These are phyloP conservation scores for Vigna angularis DNA, from an alignment of 306 rosid genomes.

Conservation along the genomic window DNA sequence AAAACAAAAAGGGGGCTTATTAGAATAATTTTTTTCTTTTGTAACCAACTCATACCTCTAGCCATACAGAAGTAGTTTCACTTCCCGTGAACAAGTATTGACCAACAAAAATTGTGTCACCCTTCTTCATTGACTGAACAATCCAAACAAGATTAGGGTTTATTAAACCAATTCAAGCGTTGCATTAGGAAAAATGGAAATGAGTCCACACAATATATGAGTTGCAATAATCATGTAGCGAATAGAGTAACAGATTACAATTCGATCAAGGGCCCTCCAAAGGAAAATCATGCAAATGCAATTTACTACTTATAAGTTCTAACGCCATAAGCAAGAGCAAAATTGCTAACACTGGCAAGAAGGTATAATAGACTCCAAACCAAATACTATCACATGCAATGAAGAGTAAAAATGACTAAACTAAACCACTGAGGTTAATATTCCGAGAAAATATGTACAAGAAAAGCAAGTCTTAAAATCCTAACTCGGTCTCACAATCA, in stretches of 20 bases:
- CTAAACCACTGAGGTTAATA: not conserved
- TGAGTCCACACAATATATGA: not conserved
- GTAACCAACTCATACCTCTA: slow-evolving; percentile 65
- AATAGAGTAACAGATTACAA: not conserved
- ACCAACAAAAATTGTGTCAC: slow-evolving; percentile 97
- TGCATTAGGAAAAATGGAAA: not conserved
- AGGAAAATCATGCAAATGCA: not conserved
- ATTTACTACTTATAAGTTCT: not conserved
- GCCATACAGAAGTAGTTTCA: slow-evolving; percentile 98
- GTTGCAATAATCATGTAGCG: not conserved
- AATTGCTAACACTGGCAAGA: not conserved
- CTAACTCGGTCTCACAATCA: too few relatives aligned
- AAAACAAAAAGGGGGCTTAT: not conserved
- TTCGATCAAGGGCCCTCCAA: not conserved
- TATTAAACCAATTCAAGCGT: slow-evolving; percentile 21
- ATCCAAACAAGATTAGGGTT: slow-evolving; percentile 35
- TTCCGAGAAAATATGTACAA: not conserved
- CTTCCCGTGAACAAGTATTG: slow-evolving; percentile 98
- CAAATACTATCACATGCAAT: not conserved
- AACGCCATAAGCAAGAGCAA: slow-evolving; percentile 7
- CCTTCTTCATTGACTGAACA: slow-evolving; percentile 75
- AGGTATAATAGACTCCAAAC: not conserved
- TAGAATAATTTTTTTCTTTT: slow-evolving; percentile 15
- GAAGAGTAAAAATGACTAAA: slow-evolving; percentile 11
- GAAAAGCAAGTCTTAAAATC: not conserved